These are phyloP conservation scores for Penicillium sp. DNA, from an alignment of 2,329 filamentous ascomycete species.

Conservation along the genomic window DNA sequence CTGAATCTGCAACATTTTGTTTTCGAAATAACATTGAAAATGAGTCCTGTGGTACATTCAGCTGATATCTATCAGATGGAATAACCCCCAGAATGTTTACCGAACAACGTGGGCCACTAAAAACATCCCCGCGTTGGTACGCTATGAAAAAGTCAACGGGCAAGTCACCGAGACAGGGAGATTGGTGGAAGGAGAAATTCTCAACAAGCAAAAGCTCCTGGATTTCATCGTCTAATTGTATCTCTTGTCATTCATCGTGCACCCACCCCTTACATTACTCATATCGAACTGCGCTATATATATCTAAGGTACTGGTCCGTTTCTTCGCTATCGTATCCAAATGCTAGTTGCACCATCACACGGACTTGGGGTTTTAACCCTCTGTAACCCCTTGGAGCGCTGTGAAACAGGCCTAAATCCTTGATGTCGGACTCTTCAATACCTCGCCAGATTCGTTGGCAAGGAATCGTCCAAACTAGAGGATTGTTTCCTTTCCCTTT, in stretches of 20 bases:
- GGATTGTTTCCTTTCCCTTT: too few relatives aligned
- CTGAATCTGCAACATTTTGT: neutral
- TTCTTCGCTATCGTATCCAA: neutral
- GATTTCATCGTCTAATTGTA: conserved; percentile 16
- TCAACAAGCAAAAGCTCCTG: conserved; percentile 21
- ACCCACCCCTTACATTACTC: neutral
- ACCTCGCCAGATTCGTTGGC: too few relatives aligned
- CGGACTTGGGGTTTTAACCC: neutral
- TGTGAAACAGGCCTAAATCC: neutral
- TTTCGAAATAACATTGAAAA: neutral
- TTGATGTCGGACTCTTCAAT: too few relatives aligned
- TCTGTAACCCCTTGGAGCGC: neutral
- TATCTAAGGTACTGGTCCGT: neutral
- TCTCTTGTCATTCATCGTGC: neutral
- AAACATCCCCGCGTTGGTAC: conserved; percentile 31
- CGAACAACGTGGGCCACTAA: conserved; percentile 30
- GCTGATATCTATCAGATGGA: conserved; percentile 27
- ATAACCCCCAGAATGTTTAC: conserved; percentile 26
- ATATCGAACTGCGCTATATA: neutral
- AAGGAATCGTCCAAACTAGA: too few relatives aligned
- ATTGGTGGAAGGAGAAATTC: conserved; percentile 27
- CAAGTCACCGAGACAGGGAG: conserved; percentile 26
- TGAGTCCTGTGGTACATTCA: neutral
- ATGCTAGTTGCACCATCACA: neutral
- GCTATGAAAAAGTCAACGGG: conserved; percentile 27